phyloP scores from a whole-genome alignment of 176 grass and related monocot genomes.

The Ananas comosus region DNA sequence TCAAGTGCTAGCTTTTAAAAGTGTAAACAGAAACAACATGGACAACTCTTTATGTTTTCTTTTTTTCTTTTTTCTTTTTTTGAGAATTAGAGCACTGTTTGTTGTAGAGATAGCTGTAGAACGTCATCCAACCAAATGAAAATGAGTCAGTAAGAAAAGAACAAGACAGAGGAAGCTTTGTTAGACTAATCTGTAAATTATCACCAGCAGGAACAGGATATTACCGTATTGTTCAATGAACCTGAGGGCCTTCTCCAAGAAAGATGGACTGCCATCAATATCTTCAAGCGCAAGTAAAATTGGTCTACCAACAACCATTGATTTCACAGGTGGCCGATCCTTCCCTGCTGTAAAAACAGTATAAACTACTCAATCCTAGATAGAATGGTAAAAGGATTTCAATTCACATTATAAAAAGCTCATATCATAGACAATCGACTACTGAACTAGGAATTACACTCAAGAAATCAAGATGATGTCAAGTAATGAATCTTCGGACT shows the following conservation, averaged over 20 bases:
- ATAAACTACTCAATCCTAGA: slow-evolving; percentile 18
- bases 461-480: background rate
- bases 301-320: slow-evolving; percentile 55
- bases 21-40: too few species aligned
- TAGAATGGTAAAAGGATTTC: slow-evolving; percentile 12
- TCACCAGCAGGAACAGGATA: slow-evolving; percentile 11
- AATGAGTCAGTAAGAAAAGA: background rate
- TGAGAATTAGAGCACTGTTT: too few species aligned
- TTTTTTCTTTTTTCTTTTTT: too few species aligned
- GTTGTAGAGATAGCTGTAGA: too few species aligned
- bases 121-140: background rate
- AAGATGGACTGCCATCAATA: slow-evolving; percentile 70
- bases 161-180: background rate
- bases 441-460: background rate
- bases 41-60: too few species aligned
- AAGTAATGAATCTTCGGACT: too few species aligned
- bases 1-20: too few species aligned
- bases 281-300: slow-evolving; percentile 71
- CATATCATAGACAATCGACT: background rate
- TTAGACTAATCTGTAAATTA: slow-evolving; percentile 8
- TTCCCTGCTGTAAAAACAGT: slow-evolving; percentile 36
- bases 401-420: background rate
- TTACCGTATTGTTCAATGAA: slow-evolving; percentile 96
- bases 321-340: slow-evolving; percentile 29
- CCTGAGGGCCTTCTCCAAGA: slow-evolving; percentile 87